Evolutionary conservation across 495 filamentous ascomycete species (phyloP).

Genomic region (Penicillium psychrofluorescens): DNA sequence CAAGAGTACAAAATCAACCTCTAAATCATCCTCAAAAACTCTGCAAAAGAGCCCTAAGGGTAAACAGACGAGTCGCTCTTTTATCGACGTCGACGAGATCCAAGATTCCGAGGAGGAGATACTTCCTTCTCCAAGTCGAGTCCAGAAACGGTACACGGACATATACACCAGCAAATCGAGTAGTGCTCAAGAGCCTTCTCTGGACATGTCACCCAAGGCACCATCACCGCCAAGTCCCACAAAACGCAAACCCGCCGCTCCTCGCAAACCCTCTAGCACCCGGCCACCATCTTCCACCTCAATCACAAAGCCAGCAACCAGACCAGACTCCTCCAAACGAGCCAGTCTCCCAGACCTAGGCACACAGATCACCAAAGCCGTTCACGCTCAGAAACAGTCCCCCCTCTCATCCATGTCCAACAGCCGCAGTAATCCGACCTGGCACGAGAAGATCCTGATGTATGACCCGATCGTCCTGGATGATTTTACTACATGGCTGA

Average conservation of each 20-base stretch:
- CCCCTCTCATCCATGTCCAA: neutral
- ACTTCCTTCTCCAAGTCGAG: slow-evolving; percentile 25
- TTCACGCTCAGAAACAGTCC: slow-evolving; percentile 46
- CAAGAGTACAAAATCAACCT: neutral
- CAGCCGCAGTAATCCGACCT: slow-evolving; percentile 41
- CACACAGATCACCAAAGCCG: slow-evolving; percentile 56
- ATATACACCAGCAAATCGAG: neutral
- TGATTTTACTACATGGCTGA: slow-evolving; percentile 79
- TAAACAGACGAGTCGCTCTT: slow-evolving; percentile 6
- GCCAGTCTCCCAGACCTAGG: slow-evolving; percentile 39
- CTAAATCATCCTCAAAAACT: slow-evolving; percentile 1
- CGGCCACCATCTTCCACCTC: neutral
- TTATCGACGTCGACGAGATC: slow-evolving; percentile 49
- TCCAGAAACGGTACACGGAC: slow-evolving; percentile 16
- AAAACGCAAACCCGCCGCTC: slow-evolving; percentile 5
- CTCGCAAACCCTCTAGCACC: slow-evolving; percentile 4
- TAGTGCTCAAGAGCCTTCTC: neutral
- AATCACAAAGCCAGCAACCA: neutral
- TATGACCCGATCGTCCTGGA: slow-evolving; percentile 90
- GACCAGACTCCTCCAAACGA: neutral
- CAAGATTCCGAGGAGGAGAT: slow-evolving; percentile 54
- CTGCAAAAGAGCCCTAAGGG: slow-evolving; percentile 1
- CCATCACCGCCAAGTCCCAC: slow-evolving; percentile 1
- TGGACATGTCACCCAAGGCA: slow-evolving; percentile 9
- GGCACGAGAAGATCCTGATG: slow-evolving; percentile 87